phyloP scores from a whole-genome alignment of 2,329 filamentous ascomycete genomes.

The Pezicula carpinea region DNA sequence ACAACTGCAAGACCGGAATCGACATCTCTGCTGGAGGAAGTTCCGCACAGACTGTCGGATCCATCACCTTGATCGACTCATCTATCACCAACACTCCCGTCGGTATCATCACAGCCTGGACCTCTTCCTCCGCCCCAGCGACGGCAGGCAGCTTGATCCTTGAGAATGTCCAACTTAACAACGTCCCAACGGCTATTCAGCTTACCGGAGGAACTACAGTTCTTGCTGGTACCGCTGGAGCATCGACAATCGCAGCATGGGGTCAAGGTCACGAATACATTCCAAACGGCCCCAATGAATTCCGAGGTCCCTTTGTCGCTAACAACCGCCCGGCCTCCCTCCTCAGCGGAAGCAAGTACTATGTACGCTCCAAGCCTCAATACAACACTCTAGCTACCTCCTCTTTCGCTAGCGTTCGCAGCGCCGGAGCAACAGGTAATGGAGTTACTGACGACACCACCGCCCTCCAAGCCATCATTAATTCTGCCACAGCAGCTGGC shows the following conservation, averaged over 20 bases:
- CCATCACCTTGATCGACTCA: constrained; percentile 52
- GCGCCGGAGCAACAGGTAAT: constrained; percentile 43
- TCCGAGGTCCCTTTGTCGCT: constrained; percentile 37
- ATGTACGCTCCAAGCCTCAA: constrained; percentile 49
- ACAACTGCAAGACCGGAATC: constrained; percentile 48
- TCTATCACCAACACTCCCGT: constrained; percentile 43
- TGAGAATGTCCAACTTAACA: constrained; percentile 78
- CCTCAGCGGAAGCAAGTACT: constrained; percentile 41
- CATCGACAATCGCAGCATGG: constrained; percentile 64
- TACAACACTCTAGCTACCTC: constrained; percentile 36
- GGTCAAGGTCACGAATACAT: constrained; percentile 73
- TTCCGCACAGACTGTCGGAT: constrained; percentile 45
- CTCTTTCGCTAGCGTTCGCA: constrained; percentile 40
- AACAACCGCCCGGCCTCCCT: constrained; percentile 39
- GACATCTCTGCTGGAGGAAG: constrained; percentile 41
- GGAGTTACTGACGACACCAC: constrained; percentile 55
- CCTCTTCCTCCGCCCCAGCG: constrained; percentile 45
- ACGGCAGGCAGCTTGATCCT: constrained; percentile 77
- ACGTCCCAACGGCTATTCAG: constrained; percentile 60
- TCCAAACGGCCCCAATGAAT: constrained; percentile 35
- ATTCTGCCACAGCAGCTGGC: constrained; percentile 40
- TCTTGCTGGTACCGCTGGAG: constrained; percentile 61
- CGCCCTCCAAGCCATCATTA: constrained; percentile 53
- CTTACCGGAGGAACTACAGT: constrained; percentile 47
- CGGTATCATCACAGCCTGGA: constrained; percentile 45